phyloP scores from a whole-genome alignment of 2,329 filamentous ascomycete species.

The Aspergillus glaucus region DNA sequence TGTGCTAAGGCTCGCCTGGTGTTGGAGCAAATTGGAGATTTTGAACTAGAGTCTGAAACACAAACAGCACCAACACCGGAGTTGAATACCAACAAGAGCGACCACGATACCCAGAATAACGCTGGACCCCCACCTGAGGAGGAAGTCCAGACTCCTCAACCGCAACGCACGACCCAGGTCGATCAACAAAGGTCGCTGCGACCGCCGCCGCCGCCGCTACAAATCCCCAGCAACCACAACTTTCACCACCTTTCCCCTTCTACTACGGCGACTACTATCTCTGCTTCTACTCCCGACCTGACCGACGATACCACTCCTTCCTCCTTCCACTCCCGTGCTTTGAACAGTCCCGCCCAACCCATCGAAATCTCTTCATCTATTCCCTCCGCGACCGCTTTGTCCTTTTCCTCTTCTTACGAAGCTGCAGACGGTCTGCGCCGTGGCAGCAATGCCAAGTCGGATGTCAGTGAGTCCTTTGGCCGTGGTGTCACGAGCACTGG shows the following conservation, averaged over 20 bases:
- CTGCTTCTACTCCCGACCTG: slow-evolving; percentile 29
- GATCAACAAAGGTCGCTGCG: slow-evolving; percentile 29
- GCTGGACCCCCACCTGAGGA: slow-evolving; percentile 2
- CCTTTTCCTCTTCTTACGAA: slow-evolving; percentile 24
- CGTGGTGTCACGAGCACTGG: slow-evolving; percentile 70
- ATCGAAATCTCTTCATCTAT: slow-evolving; percentile 23
- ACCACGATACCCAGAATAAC: slow-evolving; percentile 3
- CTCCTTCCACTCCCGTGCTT: slow-evolving; percentile 39
- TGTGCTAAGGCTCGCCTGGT: slow-evolving; percentile 78
- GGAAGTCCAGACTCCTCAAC: slow-evolving; percentile 15
- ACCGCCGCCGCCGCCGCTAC: slow-evolving; percentile 41
- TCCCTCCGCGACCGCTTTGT: slow-evolving; percentile 21
- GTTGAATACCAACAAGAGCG: slow-evolving; percentile 37
- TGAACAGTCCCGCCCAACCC: slow-evolving; percentile 23
- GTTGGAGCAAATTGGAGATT: slow-evolving; percentile 84
- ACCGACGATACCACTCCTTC: slow-evolving; percentile 35
- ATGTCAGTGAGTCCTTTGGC: slow-evolving; percentile 41
- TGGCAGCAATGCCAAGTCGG: slow-evolving; percentile 27
- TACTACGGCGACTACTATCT: slow-evolving; percentile 1
- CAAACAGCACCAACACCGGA: not conserved
- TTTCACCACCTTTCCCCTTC: slow-evolving; percentile 4
- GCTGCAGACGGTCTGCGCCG: slow-evolving; percentile 29
- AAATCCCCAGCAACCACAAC: slow-evolving; percentile 33
- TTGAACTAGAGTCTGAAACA: slow-evolving; percentile 61
- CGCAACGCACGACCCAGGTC: slow-evolving; percentile 11